phyloP scores from a whole-genome alignment of 2,329 filamentous ascomycete species.

The Rutstroemia sp. region DNA sequence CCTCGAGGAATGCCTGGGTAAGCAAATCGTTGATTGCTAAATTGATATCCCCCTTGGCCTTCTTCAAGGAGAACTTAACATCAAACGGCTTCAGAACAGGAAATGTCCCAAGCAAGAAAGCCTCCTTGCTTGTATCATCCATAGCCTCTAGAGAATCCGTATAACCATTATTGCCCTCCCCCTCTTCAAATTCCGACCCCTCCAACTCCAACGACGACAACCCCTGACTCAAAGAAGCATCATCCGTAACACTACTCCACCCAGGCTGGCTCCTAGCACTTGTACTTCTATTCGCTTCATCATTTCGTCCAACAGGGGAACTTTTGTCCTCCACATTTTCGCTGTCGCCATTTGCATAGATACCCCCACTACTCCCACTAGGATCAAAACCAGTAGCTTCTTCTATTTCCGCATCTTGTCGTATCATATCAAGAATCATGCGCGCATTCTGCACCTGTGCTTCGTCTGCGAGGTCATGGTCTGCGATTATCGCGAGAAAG shows the following conservation, averaged over 20 bases:
- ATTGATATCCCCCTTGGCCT: slow-evolving; percentile 59
- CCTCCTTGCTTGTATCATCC: slow-evolving; percentile 54
- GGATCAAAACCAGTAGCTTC: slow-evolving; percentile 73
- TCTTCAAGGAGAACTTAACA: slow-evolving; percentile 58
- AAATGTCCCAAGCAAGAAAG: slow-evolving; percentile 63
- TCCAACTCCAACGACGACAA: slow-evolving; percentile 22
- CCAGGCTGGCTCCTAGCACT: slow-evolving; percentile 19
- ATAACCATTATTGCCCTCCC: slow-evolving; percentile 36
- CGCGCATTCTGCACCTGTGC: slow-evolving; percentile 47
- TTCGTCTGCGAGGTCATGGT: slow-evolving; percentile 57
- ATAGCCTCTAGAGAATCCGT: slow-evolving; percentile 32
- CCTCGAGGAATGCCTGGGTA: slow-evolving; percentile 69
- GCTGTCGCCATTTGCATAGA: slow-evolving; percentile 4
- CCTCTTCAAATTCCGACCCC: slow-evolving; percentile 29
- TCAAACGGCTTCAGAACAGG: slow-evolving; percentile 58
- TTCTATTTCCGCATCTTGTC: slow-evolving; percentile 54
- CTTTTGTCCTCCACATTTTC: not conserved
- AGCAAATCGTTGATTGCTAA: slow-evolving; percentile 72
- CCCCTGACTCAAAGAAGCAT: slow-evolving; percentile 23
- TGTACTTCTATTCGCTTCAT: slow-evolving; percentile 16
- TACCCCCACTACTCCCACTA: slow-evolving; percentile 54
- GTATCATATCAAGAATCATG: slow-evolving; percentile 56
- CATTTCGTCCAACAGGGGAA: slow-evolving; percentile 7
- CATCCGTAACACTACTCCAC: slow-evolving; percentile 25
- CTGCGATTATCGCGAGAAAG: slow-evolving; percentile 66